Percentiles rank a stretch among this genome's conserved stretches.
phyloP scores from a whole-genome alignment of 345 rosid genomes.

The Psidium guajava region DNA sequence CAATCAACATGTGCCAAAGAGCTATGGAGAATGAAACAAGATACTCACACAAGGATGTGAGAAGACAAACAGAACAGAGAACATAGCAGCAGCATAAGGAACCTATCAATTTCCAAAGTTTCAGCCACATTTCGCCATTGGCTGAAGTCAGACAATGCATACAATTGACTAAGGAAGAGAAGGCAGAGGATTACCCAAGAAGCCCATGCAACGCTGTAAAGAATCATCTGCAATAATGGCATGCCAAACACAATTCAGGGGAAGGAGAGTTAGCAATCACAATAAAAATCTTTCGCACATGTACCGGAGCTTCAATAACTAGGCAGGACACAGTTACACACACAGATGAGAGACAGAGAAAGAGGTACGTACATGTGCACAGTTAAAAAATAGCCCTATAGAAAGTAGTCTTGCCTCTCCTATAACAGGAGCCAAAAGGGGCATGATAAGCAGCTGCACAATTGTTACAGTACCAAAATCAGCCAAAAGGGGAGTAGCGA shows the following conservation, averaged over 20 bases:
- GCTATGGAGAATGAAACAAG: neutral
- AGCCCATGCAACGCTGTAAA: slow-evolving; percentile 79
- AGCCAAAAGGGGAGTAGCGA: neutral
- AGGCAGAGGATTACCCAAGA: slow-evolving; percentile 44
- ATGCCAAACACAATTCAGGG: neutral
- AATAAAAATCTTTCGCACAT: neutral
- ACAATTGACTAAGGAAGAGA: neutral
- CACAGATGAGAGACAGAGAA: neutral
- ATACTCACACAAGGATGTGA: slow-evolving; percentile 70
- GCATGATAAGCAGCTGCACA: slow-evolving; percentile 72
- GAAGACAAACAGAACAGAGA: slow-evolving; percentile 50
- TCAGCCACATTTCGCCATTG: neutral
- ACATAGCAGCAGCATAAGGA: slow-evolving; percentile 67
- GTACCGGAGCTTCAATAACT: neutral
- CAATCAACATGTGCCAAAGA: neutral
- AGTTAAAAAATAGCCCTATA: slow-evolving; percentile 57
- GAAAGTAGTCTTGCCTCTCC: slow-evolving; percentile 80
- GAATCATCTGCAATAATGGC: slow-evolving; percentile 47
- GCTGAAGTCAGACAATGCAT: neutral
- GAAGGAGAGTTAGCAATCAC: neutral
- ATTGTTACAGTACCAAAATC: neutral
- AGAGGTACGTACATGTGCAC: slow-evolving; percentile 47
- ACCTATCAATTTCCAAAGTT: slow-evolving; percentile 34
- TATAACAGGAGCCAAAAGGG: slow-evolving; percentile 49
- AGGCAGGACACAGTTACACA: neutral